A percentile compares a stretch with the other conserved stretches of the same genome.
Conservation (phyloP, 495 filamentous ascomycete species). For the Astrothelium macrocarpum region DNA sequence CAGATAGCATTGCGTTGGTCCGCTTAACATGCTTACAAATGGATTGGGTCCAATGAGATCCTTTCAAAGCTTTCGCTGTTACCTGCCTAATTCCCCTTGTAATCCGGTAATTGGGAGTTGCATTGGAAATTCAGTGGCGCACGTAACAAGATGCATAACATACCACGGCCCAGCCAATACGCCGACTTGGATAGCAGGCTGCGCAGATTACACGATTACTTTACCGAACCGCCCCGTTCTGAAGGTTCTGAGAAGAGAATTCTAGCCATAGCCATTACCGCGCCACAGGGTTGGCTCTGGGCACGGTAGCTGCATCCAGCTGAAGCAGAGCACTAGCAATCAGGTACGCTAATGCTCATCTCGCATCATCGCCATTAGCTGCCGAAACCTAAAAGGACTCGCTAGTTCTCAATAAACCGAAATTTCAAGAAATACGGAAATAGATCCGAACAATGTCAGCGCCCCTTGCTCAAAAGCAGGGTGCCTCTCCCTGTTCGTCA, state of each 20-base stretch:
- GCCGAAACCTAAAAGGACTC: not conserved
- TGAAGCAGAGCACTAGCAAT: not conserved
- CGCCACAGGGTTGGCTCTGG: not conserved
- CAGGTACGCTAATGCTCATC: not conserved
- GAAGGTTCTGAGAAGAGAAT: not conserved
- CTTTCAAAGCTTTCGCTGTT: not conserved
- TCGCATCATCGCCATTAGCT: not conserved
- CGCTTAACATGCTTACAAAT: not conserved
- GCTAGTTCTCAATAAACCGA: not conserved
- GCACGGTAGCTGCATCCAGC: too few species aligned
- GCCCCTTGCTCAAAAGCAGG: too few species aligned
- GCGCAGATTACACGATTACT: not conserved
- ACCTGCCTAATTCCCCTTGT: not conserved
- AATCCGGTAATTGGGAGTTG: not conserved
- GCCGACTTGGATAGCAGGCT: not conserved
- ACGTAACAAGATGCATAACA: not conserved
- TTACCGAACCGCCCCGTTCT: not conserved
- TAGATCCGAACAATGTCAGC: not conserved
- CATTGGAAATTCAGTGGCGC: not conserved
- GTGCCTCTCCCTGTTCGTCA: not conserved
- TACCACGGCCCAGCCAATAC: not conserved
- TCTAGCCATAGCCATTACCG: not conserved
- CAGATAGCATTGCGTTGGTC: not conserved
- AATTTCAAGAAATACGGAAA: too few species aligned
- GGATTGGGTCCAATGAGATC: not conserved